A percentile compares a stretch with the other conserved stretches of the same genome.
phyloP scores from a whole-genome alignment of 73 alveolate species.

The Durusdinium trenchii region DNA sequence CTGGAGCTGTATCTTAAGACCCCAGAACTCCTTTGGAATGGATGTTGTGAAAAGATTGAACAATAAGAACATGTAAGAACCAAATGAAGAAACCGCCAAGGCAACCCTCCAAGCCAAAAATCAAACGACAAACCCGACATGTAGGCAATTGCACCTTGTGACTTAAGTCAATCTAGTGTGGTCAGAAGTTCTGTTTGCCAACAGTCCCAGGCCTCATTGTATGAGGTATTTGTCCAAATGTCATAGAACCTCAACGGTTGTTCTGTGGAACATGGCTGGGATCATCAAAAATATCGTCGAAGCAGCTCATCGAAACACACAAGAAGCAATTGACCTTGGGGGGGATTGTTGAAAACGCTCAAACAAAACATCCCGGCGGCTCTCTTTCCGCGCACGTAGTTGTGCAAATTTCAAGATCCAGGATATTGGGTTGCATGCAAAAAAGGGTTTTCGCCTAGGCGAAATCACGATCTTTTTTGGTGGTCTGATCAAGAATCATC shows the following conservation, averaged over 20 bases:
- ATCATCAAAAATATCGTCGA: neutral
- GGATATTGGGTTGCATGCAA: neutral
- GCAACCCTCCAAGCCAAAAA: neutral
- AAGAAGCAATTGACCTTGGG: neutral
- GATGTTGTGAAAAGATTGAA: too few species aligned
- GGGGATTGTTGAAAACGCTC: neutral
- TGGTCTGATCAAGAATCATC: too few species aligned
- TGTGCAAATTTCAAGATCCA: neutral
- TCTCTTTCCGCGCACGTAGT: neutral
- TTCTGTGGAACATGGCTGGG: neutral
- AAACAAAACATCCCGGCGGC: neutral
- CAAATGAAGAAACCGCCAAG: neutral
- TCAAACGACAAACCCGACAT: neutral
- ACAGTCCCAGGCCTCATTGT: neutral
- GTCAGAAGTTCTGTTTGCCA: too few species aligned
- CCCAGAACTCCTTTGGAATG: too few species aligned
- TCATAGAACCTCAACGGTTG: constrained; percentile 30
- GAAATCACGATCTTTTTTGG: too few species aligned
- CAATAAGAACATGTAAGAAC: too few species aligned
- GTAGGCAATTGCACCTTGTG: too few species aligned
- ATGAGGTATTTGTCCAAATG: constrained; percentile 37
- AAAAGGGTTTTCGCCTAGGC: too few species aligned
- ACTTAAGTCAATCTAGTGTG: too few species aligned
- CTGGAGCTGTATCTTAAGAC: too few species aligned
- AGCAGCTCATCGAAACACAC: neutral